Base-by-base conservation (phyloP, 1,139 yeast species). In the Suhomyces atakaporum region DNA sequence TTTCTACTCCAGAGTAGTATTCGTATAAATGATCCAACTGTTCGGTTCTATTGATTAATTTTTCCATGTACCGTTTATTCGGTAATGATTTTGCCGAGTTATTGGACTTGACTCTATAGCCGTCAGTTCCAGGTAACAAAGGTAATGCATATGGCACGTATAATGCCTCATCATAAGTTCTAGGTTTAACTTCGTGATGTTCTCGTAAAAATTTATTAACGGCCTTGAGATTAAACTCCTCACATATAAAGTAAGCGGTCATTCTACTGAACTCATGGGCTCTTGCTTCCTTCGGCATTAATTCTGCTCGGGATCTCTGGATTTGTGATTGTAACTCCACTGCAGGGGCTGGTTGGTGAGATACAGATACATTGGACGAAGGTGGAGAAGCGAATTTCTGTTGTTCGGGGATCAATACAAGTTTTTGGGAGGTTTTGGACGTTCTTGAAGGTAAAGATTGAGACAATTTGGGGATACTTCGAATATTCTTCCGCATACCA, bases 121-220 rank as follows among this genome's bases (percentile, higher is more conserved):
- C 96, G 46, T 85, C 90, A 35, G 77, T 78, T 2, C 97, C 97
- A 0, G 96, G 95, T 3, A 89, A 65, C 22, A 92, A 65, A 0
- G 98, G 98, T 31, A 92, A 66, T 16, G 89, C 76, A 52, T 92
- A 92, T 0, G 96, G 96, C 2, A 88, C 92, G 55, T 89, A 92
- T 21, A 92, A 63, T 5, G 90, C 95, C 51, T 90, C 97, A 57
- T 90, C 97, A 51, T 90, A 90, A 18, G 85, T 58, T 42, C 97
- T 66, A 1, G 97, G 96, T 16, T 86, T 76, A 2, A 89, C 95
- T 51, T 82, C 82, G 58, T 90, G 97, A 36, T 82, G 73, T 11
- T 74, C 70, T 29, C 75, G 68, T 28, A 90, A 61, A 51, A 86
- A 90, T 36, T 74, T 72, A 1, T 84, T 73, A 1, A 88, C 79